Evolutionary conservation across 164 flowering plant genomes (phyloP).

Genomic region (Saururus chinensis): DNA sequence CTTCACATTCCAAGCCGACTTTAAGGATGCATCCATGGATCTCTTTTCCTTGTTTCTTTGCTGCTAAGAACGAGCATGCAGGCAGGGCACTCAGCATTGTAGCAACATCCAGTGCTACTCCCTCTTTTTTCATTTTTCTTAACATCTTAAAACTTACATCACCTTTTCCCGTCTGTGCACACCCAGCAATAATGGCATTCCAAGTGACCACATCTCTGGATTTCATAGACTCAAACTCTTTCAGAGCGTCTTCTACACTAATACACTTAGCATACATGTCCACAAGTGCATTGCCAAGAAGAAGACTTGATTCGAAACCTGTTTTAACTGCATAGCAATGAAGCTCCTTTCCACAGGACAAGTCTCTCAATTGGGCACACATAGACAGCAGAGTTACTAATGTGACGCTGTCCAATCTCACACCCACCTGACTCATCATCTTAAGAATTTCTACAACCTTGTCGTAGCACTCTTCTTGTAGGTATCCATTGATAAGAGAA

Average conservation of each 20-base stretch:
- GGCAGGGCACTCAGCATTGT: constrained; percentile 35
- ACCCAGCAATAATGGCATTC: constrained; percentile 29
- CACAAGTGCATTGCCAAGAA: constrained; percentile 26
- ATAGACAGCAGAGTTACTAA: constrained; percentile 21
- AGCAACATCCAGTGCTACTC: constrained; percentile 22
- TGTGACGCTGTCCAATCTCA: constrained; percentile 22
- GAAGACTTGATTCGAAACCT: constrained; percentile 24
- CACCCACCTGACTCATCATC: constrained; percentile 18
- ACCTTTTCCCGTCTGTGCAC: constrained; percentile 18
- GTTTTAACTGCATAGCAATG: constrained; percentile 25
- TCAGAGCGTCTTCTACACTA: constrained; percentile 15
- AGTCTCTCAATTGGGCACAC: constrained; percentile 16
- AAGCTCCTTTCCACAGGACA: constrained; percentile 19
- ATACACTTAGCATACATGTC: constrained; percentile 34
- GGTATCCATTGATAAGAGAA: constrained; percentile 27
- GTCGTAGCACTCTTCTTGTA: constrained; percentile 8
- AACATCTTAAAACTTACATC: constrained; percentile 21
- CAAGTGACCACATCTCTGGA: constrained; percentile 36
- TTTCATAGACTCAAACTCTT: constrained; percentile 27
- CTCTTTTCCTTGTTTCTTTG: constrained; percentile 42
- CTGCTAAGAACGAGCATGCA: constrained; percentile 35
- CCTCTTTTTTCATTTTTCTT: constrained; percentile 31
- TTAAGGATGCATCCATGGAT: constrained; percentile 36
- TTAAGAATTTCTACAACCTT: constrained; percentile 23
- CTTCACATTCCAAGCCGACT: constrained; percentile 27